These are phyloP conservation scores for Cylindrodendrum hubeiense DNA, from an alignment of 2,329 filamentous ascomycete species.

Conservation along the genomic window DNA sequence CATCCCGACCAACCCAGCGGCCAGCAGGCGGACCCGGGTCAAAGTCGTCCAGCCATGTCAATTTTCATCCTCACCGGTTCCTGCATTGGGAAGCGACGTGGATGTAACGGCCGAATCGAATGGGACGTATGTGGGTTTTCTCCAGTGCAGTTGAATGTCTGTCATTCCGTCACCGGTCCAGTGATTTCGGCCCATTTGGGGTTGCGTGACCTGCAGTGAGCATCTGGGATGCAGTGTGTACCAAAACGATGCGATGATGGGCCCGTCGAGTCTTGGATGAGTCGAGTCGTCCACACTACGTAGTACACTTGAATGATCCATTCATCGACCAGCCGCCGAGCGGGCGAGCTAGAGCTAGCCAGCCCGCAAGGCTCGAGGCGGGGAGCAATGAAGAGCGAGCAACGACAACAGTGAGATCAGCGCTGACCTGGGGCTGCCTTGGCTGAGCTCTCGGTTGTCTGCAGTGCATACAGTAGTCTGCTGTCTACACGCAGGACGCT, in stretches of 20 bases:
- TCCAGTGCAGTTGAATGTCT: neutral
- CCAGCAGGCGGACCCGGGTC: conserved; percentile 35
- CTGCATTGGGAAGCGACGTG: conserved; percentile 48
- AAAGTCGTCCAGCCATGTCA: conserved; percentile 40
- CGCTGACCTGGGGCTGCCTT: neutral
- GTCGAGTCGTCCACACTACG: neutral
- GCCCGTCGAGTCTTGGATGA: neutral
- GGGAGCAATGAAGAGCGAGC: neutral
- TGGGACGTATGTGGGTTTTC: neutral
- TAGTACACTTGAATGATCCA: neutral
- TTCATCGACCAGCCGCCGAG: neutral
- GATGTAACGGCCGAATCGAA: conserved; percentile 33
- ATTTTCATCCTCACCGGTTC: conserved; percentile 47
- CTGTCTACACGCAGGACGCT: neutral
- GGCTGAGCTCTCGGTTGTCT: neutral
- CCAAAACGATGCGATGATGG: neutral
- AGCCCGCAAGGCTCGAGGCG: neutral
- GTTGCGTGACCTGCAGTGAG: conserved; percentile 24
- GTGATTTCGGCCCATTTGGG: conserved; percentile 8
- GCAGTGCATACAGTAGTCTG: neutral
- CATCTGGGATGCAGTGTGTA: conserved; percentile 4
- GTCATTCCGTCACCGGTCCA: conserved; percentile 13
- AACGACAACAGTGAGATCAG: neutral
- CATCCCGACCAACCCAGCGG: conserved; percentile 26
- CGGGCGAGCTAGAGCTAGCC: neutral